phyloP scores from a whole-genome alignment of 768 basidiomycete species.

The Pulveroboletus sp. region DNA sequence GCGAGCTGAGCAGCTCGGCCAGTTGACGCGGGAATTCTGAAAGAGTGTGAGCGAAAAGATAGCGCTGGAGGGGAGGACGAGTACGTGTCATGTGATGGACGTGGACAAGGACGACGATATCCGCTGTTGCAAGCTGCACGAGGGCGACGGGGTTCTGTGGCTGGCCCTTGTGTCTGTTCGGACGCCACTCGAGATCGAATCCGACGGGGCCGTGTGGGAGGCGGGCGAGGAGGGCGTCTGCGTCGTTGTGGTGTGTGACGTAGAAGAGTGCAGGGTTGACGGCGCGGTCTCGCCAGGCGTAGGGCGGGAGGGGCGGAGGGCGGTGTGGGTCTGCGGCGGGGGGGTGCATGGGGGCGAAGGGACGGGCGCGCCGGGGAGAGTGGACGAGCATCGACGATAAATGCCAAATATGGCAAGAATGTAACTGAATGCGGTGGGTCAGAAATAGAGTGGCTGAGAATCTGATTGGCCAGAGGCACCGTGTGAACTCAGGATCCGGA shows the following conservation, averaged over 20 bases:
- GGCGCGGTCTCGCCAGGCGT: constrained; percentile 19
- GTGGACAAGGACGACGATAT: constrained; percentile 60
- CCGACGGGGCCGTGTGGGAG: constrained; percentile 40
- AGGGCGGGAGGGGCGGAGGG: constrained; percentile 8
- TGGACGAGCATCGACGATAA: not conserved
- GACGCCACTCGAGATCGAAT: constrained; percentile 81
- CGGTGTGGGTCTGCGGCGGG: not conserved
- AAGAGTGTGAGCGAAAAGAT: constrained; percentile 7
- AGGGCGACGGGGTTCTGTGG: constrained; percentile 66
- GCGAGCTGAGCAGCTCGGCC: constrained; percentile 45
- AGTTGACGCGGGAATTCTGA: constrained; percentile 54
- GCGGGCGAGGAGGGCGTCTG: constrained; percentile 16
- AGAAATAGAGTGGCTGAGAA: constrained; percentile 10
- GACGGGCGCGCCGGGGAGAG: not conserved
- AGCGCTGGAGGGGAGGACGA: not conserved
- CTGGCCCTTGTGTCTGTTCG: constrained; percentile 48
- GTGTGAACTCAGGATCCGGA: constrained; percentile 17
- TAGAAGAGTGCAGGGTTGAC: constrained; percentile 25
- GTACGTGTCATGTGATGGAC: constrained; percentile 52
- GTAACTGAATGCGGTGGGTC: not conserved
- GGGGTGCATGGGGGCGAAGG: constrained; percentile 9
- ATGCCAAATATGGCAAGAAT: constrained; percentile 12
- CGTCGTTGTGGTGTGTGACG: constrained; percentile 30
- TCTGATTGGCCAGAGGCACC: constrained; percentile 23
- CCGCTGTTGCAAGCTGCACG: constrained; percentile 60